phyloP scores from a whole-genome alignment of 2,329 filamentous ascomycete species.

The Periglandula ipomoeae region DNA sequence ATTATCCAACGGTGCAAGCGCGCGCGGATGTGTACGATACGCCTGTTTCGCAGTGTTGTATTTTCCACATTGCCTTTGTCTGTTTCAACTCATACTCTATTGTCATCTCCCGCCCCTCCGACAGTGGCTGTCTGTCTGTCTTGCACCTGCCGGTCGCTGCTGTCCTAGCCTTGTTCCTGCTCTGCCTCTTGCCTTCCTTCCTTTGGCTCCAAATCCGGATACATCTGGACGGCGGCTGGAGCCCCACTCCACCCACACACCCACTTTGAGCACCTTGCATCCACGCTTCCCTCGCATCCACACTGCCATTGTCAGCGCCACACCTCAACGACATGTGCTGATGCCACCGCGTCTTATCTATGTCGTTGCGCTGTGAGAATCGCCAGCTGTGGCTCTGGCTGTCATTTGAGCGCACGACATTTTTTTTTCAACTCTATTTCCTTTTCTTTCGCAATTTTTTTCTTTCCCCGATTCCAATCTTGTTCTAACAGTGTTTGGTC shows the following conservation, averaged over 20 bases:
- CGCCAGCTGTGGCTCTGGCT: not conserved
- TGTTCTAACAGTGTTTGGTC: not conserved
- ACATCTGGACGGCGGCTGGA: conserved; percentile 6
- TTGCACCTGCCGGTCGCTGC: not conserved
- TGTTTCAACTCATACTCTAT: no score
- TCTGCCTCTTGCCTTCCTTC: conserved; percentile 3
- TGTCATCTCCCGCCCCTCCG: no score
- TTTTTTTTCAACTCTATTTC: not conserved
- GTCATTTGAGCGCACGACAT: not conserved
- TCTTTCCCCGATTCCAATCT: not conserved
- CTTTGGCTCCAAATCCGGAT: conserved; percentile 2
- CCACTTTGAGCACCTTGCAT: conserved; percentile 9
- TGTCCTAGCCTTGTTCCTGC: conserved; percentile 6
- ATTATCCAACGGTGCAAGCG: no score
- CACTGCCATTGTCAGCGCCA: conserved; percentile 5
- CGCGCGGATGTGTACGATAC: no score
- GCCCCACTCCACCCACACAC: conserved; percentile 1
- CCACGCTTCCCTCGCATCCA: conserved; percentile 13
- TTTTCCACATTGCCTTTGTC: no score
- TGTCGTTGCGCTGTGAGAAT: not conserved
- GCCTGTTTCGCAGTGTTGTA: no score
- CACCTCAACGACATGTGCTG: conserved; percentile 7
- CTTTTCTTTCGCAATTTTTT: not conserved
- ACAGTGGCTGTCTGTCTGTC: no score
- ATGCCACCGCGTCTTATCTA: not conserved